Base-by-base conservation (phyloP, 176 grass and related monocot species). In the Sorghum bicolor region DNA sequence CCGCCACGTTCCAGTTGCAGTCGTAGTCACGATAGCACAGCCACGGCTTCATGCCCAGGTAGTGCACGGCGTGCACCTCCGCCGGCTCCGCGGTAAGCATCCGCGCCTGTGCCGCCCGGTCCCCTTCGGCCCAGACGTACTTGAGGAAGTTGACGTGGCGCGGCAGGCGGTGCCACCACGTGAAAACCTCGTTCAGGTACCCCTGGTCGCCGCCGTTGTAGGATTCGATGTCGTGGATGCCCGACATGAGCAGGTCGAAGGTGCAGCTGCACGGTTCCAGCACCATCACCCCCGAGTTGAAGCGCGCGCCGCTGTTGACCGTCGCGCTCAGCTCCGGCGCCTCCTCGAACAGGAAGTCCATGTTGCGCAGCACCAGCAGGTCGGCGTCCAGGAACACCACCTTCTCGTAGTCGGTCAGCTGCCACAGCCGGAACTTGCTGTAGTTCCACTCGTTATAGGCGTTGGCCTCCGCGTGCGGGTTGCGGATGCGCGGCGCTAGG, bases 151-250 rank as follows among this genome's bases (percentile, higher is more conserved):
- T 94, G 67, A 85, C 80, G 52, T 71, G 84, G 36, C 84, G 86
- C 64, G 92, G 92, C 61, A 97, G 89, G 33, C 95, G 88, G 84
- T 97, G 95, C 95, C 92, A 97, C 95, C 92, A 97, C 14, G 89
- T 83, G 86, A 97, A 97, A 66, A 97, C 86, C 85, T 97, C 95
- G 86, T 97, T 97, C 19, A 97, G 88, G 86, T 93, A 94, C 17
- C 95, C 95, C 70, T 97, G 95, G 76, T 97, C 95, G 26, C 95
- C 95, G 41, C 95, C 95, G 71, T 97, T 97, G 95, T 97, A 97
- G 8, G 95, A 97, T 1, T 88, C 53, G 25, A 94, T 86, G 48
- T 67, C 22, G 71, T 88, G 34, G 67, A 92, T 83, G 77, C 85
- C 72, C 38, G 88, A 40, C 89, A 94, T 89, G 33, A 94, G 86